Conservation (phyloP, 768 basidiomycete genomes). For the Cubamyces lactineus region DNA sequence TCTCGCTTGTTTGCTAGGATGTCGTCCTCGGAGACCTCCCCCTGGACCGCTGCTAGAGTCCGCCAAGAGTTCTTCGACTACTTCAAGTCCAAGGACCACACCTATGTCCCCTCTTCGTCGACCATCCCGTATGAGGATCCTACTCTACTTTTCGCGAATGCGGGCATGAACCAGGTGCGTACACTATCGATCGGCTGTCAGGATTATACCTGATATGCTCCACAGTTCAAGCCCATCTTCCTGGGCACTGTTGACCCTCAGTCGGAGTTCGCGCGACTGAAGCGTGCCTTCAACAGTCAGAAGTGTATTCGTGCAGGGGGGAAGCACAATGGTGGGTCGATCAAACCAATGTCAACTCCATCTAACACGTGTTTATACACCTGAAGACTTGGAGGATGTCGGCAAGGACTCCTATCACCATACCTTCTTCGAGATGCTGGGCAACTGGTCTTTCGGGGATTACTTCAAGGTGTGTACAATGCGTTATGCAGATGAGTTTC, state of each 20-base stretch:
- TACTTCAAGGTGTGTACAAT: slow-evolving; percentile 87
- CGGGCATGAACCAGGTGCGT: slow-evolving; percentile 91
- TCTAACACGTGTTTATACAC: slow-evolving; percentile 6
- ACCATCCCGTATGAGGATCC: slow-evolving; percentile 98
- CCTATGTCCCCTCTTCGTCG: slow-evolving; percentile 87
- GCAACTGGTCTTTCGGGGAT: slow-evolving; percentile 99
- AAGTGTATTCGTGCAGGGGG: slow-evolving; percentile 99
- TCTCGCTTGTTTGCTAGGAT: slow-evolving; percentile 18
- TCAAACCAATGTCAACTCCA: slow-evolving; percentile 3
- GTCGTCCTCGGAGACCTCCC: slow-evolving; percentile 22
- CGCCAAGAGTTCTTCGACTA: slow-evolving; percentile 91
- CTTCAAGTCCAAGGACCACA: slow-evolving; percentile 79
- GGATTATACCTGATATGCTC: neutral
- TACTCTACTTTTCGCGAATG: slow-evolving; percentile 96
- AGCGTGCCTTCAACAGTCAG: slow-evolving; percentile 93
- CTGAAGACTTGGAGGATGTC: slow-evolving; percentile 93
- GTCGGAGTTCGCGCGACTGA: slow-evolving; percentile 87
- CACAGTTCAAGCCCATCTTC: slow-evolving; percentile 94
- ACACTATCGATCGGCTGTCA: neutral
- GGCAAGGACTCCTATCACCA: slow-evolving; percentile 98
- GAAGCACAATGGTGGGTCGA: slow-evolving; percentile 87
- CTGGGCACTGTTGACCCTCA: slow-evolving; percentile 97
- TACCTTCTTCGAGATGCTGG: slow-evolving; percentile 99
- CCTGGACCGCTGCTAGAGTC: slow-evolving; percentile 83
- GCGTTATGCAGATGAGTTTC: neutral